Percentiles rank a stretch among this genome's conserved stretches.
Conservation (phyloP, 805 yeast genomes). For the Cephaloascus albidus region DNA sequence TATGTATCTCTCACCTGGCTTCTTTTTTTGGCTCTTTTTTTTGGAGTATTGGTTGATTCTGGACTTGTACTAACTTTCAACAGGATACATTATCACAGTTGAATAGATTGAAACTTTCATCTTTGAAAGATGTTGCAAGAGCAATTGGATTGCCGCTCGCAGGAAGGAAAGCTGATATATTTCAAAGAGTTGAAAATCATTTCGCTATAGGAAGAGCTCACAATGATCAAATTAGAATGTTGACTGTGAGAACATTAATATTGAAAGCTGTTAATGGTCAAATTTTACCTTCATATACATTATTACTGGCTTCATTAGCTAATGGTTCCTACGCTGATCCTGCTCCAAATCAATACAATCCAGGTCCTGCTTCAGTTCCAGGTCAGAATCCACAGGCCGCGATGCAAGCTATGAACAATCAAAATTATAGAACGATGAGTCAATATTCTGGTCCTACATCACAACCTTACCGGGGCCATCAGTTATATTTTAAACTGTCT, state of each 20-base stretch:
- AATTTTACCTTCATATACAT: conserved; percentile 27
- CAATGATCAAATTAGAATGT: conserved; percentile 31
- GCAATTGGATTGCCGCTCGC: conserved; percentile 35
- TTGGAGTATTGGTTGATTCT: neutral
- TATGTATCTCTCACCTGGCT: neutral
- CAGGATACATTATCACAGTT: neutral
- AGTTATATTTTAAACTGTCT: conserved; percentile 40
- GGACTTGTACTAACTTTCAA: neutral
- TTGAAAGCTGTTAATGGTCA: conserved; percentile 22
- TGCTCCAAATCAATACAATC: neutral
- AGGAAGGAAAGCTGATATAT: conserved; percentile 57
- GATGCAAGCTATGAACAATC: neutral
- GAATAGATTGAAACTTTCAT: conserved; percentile 30
- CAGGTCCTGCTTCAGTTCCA: conserved; percentile 4
- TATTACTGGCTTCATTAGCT: conserved; percentile 6
- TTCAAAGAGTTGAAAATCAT: conserved; percentile 41
- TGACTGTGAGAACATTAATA: conserved; percentile 35
- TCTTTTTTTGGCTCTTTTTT: neutral
- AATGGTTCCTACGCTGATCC: conserved; percentile 1
- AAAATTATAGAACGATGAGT: neutral
- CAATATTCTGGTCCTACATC: neutral
- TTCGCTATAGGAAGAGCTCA: conserved; percentile 29
- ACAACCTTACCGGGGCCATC: conserved; percentile 18
- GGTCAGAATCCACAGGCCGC: neutral
- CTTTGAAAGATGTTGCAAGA: conserved; percentile 43